Evolutionary conservation across 2,329 filamentous ascomycete genomes (phyloP).

Genomic region (Neurospora crassa): DNA sequence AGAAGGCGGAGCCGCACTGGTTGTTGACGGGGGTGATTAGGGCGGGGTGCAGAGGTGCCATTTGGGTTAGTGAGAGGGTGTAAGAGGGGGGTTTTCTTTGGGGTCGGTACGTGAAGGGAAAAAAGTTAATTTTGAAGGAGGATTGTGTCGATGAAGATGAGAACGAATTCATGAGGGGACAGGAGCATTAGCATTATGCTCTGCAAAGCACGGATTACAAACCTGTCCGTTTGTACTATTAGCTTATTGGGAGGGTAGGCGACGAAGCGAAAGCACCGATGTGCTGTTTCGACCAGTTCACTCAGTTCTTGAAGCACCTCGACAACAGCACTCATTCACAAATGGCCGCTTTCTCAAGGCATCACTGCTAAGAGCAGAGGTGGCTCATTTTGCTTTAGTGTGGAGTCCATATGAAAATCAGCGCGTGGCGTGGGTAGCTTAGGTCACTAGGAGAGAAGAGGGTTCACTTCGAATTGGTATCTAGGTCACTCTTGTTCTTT

Average conservation of each 20-base stretch:
- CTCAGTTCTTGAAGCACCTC: background rate
- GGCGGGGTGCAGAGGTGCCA: constrained; percentile 83
- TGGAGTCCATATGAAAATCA: background rate
- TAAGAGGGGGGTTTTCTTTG: constrained; percentile 5
- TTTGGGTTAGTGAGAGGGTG: constrained; percentile 74
- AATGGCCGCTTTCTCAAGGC: too few relatives aligned
- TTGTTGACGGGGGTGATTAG: constrained; percentile 79
- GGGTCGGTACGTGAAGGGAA: background rate
- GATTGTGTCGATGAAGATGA: background rate
- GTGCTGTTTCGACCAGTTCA: background rate
- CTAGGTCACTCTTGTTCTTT: background rate
- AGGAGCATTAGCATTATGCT: background rate
- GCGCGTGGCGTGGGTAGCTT: background rate
- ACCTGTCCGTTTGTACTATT: background rate
- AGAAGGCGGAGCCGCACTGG: constrained; percentile 83
- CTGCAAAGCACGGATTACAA: background rate
- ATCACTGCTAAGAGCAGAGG: background rate
- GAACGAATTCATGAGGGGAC: background rate
- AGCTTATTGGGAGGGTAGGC: background rate
- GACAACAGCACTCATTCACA: background rate
- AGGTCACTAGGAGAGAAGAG: background rate
- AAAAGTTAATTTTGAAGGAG: background rate
- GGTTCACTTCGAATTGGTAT: background rate
- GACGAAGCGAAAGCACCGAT: background rate
- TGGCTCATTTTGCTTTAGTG: background rate